Conservation (phyloP, 257 asterid genomes). For the Solanum virginianum region DNA sequence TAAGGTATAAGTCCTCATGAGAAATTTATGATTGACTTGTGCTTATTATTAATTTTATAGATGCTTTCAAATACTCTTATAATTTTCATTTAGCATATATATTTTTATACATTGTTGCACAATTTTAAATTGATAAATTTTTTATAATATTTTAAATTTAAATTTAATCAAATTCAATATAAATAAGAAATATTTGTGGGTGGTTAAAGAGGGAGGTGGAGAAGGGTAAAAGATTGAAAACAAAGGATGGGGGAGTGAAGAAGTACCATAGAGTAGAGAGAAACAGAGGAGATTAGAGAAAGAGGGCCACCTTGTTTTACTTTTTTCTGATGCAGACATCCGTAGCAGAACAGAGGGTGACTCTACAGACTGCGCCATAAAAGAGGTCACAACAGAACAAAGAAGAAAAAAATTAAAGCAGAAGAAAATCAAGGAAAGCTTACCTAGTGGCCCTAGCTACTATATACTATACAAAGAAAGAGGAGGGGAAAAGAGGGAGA, state of each 20-base stretch:
- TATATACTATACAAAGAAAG: not conserved
- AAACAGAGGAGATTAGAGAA: not conserved
- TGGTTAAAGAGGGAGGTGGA: too few relatives aligned
- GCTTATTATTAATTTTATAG: not conserved
- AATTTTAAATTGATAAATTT: not conserved
- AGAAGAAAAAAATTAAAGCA: not conserved
- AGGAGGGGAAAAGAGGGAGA: not conserved
- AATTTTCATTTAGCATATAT: too few relatives aligned
- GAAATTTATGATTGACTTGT: not conserved
- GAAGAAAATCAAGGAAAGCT: not conserved
- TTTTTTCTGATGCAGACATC: conserved; percentile 36
- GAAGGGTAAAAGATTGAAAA: not conserved
- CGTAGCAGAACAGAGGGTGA: conserved; percentile 29
- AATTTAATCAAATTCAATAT: not conserved
- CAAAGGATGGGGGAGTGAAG: not conserved
- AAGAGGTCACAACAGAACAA: not conserved
- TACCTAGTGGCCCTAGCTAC: not conserved
- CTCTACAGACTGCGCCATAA: conserved; percentile 3
- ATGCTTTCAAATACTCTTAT: not conserved
- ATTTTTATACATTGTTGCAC: not conserved
- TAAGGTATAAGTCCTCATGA: too few relatives aligned
- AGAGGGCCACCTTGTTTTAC: conserved; percentile 23
- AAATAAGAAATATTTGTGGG: too few relatives aligned
- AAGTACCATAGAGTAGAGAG: not conserved
- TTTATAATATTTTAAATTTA: too few relatives aligned